Conservation (phyloP, 75 land plant species). For the Picea sitchensis region DNA sequence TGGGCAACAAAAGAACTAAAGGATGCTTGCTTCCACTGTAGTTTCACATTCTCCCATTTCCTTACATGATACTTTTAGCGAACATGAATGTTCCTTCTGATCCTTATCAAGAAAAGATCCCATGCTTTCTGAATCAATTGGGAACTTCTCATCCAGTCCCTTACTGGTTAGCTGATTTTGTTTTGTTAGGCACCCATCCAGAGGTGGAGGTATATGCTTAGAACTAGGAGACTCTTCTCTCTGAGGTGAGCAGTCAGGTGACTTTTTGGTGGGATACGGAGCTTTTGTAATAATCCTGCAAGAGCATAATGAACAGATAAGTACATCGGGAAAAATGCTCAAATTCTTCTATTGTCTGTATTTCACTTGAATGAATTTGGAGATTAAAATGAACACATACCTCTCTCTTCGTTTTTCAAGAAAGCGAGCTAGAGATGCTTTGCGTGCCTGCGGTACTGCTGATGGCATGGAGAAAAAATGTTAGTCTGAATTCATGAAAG, state of each 20-base stretch:
- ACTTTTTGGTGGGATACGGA: slow-evolving; percentile 5
- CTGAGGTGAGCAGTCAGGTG: slow-evolving; percentile 6
- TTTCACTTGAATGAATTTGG: neutral
- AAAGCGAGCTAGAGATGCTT: slow-evolving; percentile 14
- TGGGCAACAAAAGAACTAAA: neutral
- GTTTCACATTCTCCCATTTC: neutral
- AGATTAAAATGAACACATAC: slow-evolving; percentile 1
- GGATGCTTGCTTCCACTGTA: neutral
- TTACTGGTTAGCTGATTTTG: neutral
- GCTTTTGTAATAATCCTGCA: slow-evolving; percentile 3
- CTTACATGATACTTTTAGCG: neutral
- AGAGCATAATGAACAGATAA: neutral
- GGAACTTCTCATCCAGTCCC: slow-evolving; percentile 6
- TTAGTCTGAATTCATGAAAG: neutral
- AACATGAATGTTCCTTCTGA: neutral
- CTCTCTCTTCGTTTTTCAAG: slow-evolving; percentile 14
- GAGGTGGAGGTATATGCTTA: slow-evolving; percentile 4
- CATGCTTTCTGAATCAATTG: neutral
- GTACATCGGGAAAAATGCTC: neutral
- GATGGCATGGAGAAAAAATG: neutral
- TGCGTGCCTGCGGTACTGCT: slow-evolving; percentile 17
- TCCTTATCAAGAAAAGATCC: slow-evolving; percentile 7
- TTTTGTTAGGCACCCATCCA: slow-evolving; percentile 7
- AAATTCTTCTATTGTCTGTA: neutral
- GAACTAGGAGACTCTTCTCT: slow-evolving; percentile 9